These are phyloP conservation scores for Grigorovia humatica DNA, from an alignment of 805 yeast genomes.

Conservation along the genomic window DNA sequence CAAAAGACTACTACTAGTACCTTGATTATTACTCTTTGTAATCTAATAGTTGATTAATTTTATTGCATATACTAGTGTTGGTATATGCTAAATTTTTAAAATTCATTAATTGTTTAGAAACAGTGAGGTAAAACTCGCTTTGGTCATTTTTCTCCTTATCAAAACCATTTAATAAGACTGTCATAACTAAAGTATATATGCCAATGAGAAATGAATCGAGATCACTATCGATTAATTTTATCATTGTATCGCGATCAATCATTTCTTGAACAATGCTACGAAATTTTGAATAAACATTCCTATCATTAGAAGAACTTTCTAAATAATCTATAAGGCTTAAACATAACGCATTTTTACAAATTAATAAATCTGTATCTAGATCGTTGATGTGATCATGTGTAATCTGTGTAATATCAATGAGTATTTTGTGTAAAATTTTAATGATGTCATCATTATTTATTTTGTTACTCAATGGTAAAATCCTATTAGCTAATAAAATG, in stretches of 20 bases:
- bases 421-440: not conserved
- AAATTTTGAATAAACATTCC: not conserved
- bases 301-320: not conserved
- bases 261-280: not conserved
- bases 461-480: not conserved
- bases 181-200: not conserved
- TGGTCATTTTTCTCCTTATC: not conserved
- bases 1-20: too few relatives aligned
- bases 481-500: not conserved
- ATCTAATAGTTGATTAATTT: not conserved
- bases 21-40: not conserved
- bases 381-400: not conserved
- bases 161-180: not conserved
- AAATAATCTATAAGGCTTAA: not conserved
- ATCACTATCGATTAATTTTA: not conserved
- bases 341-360: constrained; percentile 2
- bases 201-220: not conserved
- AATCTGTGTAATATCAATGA: not conserved
- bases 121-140: not conserved
- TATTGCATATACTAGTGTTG: not conserved
- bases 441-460: not conserved
- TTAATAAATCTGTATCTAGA: not conserved
- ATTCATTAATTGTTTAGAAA: not conserved
- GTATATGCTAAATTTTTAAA: not conserved
- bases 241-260: not conserved